These are phyloP conservation scores for Neophaeococcomyces mojaviensis DNA, from an alignment of 2,329 filamentous ascomycete genomes.

Conservation along the genomic window DNA sequence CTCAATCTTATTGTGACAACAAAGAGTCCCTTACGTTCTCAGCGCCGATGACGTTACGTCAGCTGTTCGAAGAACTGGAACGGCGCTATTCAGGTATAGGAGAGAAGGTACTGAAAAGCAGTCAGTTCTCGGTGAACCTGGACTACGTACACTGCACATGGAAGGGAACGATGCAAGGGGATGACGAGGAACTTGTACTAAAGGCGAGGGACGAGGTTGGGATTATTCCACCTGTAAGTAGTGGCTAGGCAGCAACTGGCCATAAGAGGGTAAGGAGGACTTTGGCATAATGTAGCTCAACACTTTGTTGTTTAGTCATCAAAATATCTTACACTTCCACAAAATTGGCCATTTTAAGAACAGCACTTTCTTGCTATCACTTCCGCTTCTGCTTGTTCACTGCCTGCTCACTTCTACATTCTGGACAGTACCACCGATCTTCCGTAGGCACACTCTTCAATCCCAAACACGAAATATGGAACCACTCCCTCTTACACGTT, in stretches of 20 bases:
- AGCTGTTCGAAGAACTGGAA: slow-evolving; percentile 34
- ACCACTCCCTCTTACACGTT: slow-evolving; percentile 58
- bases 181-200: slow-evolving; percentile 26
- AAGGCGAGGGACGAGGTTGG: slow-evolving; percentile 36
- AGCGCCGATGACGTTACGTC: slow-evolving; percentile 33
- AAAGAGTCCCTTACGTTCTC: slow-evolving; percentile 32
- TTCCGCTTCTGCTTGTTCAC: slow-evolving; percentile 7
- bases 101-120: slow-evolving; percentile 32
- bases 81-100: slow-evolving; percentile 34
- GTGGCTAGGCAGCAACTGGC: slow-evolving; percentile 31
- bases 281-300: not conserved
- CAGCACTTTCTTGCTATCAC: not conserved
- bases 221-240: slow-evolving; percentile 42
- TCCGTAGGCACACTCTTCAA: slow-evolving; percentile 53
- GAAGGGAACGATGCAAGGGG: slow-evolving; percentile 8
- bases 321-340: not conserved
- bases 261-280: too few relatives aligned
- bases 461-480: slow-evolving; percentile 58
- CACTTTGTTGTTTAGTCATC: not conserved
- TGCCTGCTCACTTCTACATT: slow-evolving; percentile 30
- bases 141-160: slow-evolving; percentile 36
- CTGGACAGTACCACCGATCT: slow-evolving; percentile 50
- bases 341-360: not conserved
- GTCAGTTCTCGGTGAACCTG: slow-evolving; percentile 35
- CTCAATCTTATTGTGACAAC: slow-evolving; percentile 35